A percentile compares a stretch with the other conserved stretches of the same genome.
Evolutionary conservation across 805 yeast genomes (phyloP).

Genomic region (Yarrowia sp.): DNA sequence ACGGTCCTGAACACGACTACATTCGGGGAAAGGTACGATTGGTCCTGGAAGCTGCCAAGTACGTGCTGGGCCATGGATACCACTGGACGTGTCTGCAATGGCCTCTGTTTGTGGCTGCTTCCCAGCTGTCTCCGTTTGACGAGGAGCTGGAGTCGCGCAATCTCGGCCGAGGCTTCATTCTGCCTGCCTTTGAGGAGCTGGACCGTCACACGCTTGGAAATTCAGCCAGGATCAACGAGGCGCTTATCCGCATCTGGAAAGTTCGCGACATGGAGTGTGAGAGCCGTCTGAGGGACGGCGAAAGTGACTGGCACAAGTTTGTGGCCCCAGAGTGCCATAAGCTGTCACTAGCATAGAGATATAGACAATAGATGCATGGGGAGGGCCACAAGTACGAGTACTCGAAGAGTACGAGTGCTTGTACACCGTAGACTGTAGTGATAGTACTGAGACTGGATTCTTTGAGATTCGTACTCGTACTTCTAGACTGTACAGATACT

Average conservation of each 20-base stretch:
- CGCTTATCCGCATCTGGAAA: constrained; percentile 24
- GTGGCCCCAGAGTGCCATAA: constrained; percentile 33
- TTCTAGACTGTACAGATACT: too few species aligned
- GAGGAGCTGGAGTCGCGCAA: constrained; percentile 23
- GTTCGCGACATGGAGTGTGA: constrained; percentile 28
- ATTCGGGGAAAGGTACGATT: constrained; percentile 28
- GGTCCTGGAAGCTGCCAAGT: constrained; percentile 21
- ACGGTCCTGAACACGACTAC: constrained; percentile 27
- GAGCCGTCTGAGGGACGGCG: constrained; percentile 20
- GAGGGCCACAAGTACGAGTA: background rate
- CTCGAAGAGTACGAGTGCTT: too few species aligned
- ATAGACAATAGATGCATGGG: constrained; percentile 9
- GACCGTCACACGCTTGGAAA: constrained; percentile 25
- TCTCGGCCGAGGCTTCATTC: constrained; percentile 17
- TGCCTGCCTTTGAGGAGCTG: constrained; percentile 29
- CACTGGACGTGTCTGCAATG: constrained; percentile 27
- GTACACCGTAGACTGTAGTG: too few species aligned
- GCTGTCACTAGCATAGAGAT: constrained; percentile 17
- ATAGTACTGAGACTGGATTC: too few species aligned
- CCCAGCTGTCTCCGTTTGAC: constrained; percentile 21
- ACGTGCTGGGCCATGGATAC: constrained; percentile 23
- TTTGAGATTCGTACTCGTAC: too few species aligned
- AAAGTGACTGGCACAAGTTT: constrained; percentile 31
- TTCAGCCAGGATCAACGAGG: constrained; percentile 28
- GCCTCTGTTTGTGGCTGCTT: constrained; percentile 2